A percentile compares a stretch with the other conserved stretches of the same genome.
Evolutionary conservation across 331 rosid genomes (phyloP).

Genomic region (Dryas integrifolia): DNA sequence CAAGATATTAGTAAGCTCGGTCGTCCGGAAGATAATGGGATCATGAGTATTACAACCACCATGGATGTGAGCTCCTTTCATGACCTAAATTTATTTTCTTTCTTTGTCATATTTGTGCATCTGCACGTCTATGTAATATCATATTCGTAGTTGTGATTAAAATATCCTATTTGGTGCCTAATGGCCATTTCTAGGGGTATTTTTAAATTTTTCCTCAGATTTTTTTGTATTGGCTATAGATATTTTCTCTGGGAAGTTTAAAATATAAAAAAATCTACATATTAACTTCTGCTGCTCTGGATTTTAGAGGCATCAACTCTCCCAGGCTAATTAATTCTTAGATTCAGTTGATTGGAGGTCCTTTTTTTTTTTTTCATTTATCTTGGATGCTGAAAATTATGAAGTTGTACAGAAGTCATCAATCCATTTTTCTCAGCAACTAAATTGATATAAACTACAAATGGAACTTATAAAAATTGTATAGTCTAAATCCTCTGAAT

Average conservation of each 20-base stretch:
- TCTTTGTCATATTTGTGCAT: neutral
- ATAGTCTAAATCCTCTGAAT: neutral
- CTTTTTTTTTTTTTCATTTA: neutral
- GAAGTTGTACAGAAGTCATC: neutral
- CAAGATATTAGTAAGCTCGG: constrained; percentile 78
- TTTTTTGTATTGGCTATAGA: neutral
- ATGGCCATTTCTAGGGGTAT: neutral
- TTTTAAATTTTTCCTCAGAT: neutral
- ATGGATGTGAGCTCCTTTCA: constrained; percentile 54
- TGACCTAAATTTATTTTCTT: neutral
- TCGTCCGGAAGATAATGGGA: constrained; percentile 59
- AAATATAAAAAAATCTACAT: neutral
- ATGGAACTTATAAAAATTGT: neutral
- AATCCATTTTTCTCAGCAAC: neutral
- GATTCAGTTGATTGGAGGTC: neutral
- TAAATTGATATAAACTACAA: neutral
- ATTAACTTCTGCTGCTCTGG: neutral
- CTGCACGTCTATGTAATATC: neutral
- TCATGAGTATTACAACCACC: constrained; percentile 67
- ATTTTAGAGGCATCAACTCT: neutral
- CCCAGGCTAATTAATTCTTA: neutral
- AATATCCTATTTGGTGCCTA: neutral
- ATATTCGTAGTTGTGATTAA: neutral
- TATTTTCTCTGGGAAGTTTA: neutral
- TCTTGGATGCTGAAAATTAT: neutral